phyloP scores from a whole-genome alignment of 2,329 filamentous ascomycete species.

The Thelonectria olida region DNA sequence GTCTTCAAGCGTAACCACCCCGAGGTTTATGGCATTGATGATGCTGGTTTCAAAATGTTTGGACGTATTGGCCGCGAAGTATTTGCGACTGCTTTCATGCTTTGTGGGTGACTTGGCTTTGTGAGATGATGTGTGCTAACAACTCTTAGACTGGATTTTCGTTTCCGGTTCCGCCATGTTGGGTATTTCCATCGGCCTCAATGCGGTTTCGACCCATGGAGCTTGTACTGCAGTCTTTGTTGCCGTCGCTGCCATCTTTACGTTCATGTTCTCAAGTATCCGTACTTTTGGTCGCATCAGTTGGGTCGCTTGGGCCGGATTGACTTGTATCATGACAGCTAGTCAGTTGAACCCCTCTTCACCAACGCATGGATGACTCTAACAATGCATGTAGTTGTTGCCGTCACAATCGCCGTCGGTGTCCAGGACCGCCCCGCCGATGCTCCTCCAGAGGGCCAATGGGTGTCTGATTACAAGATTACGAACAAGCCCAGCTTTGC shows the following conservation, averaged over 20 bases:
- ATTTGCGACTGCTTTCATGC: conserved; percentile 45
- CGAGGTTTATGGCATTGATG: conserved; percentile 62
- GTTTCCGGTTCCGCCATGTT: conserved; percentile 16
- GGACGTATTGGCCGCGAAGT: conserved; percentile 55
- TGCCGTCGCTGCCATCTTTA: conserved; percentile 6
- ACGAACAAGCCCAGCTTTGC: conserved; percentile 43
- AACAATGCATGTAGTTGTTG: conserved; percentile 21
- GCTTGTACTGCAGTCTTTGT: conserved; percentile 15
- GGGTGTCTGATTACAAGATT: conserved; percentile 45
- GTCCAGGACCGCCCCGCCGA: conserved; percentile 13
- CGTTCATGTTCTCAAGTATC: conserved; percentile 6
- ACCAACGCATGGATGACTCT: background rate
- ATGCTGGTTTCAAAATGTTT: conserved; percentile 58
- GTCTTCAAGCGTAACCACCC: conserved; percentile 59
- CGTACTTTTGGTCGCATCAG: conserved; percentile 9
- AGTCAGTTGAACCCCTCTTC: conserved; percentile 12
- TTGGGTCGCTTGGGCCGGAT: conserved; percentile 11
- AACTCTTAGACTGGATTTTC: conserved; percentile 8
- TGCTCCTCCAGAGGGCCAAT: conserved; percentile 29
- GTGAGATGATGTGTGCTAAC: background rate
- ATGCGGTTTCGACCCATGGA: conserved; percentile 3
- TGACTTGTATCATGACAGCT: conserved; percentile 23
- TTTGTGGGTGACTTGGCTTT: conserved; percentile 39
- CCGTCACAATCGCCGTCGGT: conserved; percentile 26
- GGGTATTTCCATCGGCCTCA: conserved; percentile 14